Conservation (phyloP, 2,329 filamentous ascomycete genomes). For the Pseudocercospora crystallina region DNA sequence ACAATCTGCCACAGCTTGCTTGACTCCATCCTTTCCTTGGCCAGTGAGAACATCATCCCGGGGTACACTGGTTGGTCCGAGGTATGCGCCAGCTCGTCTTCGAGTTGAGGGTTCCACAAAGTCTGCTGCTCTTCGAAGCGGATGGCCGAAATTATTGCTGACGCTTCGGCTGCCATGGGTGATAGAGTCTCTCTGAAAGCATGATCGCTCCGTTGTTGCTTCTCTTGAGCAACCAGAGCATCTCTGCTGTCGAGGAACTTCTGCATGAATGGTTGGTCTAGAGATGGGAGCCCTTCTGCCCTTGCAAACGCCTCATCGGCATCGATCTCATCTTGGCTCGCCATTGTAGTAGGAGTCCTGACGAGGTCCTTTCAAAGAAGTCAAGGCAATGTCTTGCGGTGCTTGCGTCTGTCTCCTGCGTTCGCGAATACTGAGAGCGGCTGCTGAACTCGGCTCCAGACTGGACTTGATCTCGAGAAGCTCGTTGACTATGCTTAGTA, state of each 20-base stretch:
- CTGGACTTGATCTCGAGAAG: no score
- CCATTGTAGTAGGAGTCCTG: no score
- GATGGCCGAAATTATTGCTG: slow-evolving; percentile 76
- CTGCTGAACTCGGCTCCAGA: no score
- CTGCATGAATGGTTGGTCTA: slow-evolving; percentile 72
- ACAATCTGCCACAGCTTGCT: slow-evolving; percentile 86
- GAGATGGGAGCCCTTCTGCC: slow-evolving; percentile 42
- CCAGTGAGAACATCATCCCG: slow-evolving; percentile 90
- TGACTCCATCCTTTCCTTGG: slow-evolving; percentile 80
- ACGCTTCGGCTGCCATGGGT: slow-evolving; percentile 74
- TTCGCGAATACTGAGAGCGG: no score
- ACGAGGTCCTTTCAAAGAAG: no score
- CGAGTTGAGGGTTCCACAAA: slow-evolving; percentile 73
- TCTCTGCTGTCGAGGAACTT: slow-evolving; percentile 76
- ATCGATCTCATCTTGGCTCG: not conserved
- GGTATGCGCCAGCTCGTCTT: slow-evolving; percentile 66
- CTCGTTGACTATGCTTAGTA: no score
- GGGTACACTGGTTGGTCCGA: slow-evolving; percentile 68
- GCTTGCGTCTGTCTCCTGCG: no score
- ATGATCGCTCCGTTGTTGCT: slow-evolving; percentile 74
- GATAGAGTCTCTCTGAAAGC: slow-evolving; percentile 74
- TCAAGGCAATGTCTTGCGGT: no score
- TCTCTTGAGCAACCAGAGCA: slow-evolving; percentile 76
- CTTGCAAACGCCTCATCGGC: slow-evolving; percentile 40
- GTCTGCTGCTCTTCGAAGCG: slow-evolving; percentile 72